A percentile compares a stretch with the other conserved stretches of the same genome.
Conservation (phyloP, 2,329 filamentous ascomycete genomes). For the Tolypocladium cylindrosporum region DNA sequence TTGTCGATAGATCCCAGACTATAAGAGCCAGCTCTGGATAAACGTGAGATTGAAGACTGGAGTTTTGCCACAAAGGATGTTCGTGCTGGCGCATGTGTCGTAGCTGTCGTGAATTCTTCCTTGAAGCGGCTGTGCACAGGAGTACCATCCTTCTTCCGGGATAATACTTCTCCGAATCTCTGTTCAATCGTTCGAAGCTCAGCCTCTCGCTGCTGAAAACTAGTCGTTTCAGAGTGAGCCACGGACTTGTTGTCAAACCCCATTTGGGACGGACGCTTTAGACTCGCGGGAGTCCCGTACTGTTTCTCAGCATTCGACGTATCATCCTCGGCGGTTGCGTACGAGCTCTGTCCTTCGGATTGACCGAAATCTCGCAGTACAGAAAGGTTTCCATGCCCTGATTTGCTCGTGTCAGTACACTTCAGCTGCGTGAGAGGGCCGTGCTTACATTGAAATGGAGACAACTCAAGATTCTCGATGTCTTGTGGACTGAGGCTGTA, state of each 20-base stretch:
- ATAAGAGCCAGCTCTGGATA: constrained; percentile 11
- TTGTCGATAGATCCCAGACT: background rate
- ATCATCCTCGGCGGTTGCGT: constrained; percentile 13
- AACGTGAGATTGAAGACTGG: constrained; percentile 21
- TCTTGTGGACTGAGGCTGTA: constrained; percentile 20
- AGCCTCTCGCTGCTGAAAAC: constrained; percentile 25
- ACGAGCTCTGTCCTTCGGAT: constrained; percentile 15
- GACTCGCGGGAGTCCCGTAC: background rate
- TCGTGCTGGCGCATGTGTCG: constrained; percentile 4
- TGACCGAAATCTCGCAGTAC: constrained; percentile 7
- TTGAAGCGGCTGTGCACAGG: constrained; percentile 27
- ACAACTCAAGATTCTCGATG: constrained; percentile 23
- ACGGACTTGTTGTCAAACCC: constrained; percentile 5
- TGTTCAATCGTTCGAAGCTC: constrained; percentile 29
- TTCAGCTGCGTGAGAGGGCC: background rate
- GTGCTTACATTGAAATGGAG: constrained; percentile 22
- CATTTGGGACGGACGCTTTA: background rate
- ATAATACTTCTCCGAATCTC: constrained; percentile 25
- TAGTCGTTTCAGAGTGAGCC: constrained; percentile 24
- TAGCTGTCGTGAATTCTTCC: constrained; percentile 22
- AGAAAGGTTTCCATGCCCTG: constrained; percentile 13
- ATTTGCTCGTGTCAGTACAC: background rate
- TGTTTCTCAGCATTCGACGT: background rate
- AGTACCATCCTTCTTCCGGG: constrained; percentile 17
- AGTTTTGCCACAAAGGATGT: constrained; percentile 25